Evolutionary conservation across 495 filamentous ascomycete species (phyloP).

Genomic region (Margaritispora aquatica): DNA sequence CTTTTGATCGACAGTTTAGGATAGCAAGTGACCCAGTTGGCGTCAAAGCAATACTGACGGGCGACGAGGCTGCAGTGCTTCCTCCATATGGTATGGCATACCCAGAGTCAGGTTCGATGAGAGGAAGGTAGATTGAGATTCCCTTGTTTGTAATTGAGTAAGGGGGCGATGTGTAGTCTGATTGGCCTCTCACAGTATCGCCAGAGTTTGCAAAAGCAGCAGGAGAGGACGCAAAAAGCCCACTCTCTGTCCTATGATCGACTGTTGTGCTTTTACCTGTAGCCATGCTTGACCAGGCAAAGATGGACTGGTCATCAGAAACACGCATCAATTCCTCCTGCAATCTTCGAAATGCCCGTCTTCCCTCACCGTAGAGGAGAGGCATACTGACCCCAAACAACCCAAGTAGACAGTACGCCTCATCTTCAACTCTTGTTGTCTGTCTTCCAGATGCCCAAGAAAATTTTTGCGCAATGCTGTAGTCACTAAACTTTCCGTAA

Average conservation of each 20-base stretch:
- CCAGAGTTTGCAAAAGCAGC: not conserved
- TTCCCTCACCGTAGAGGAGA: constrained; percentile 2
- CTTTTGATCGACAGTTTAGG: not conserved
- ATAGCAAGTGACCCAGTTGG: not conserved
- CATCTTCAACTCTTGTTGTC: constrained; percentile 2
- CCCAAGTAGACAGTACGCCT: constrained; percentile 2
- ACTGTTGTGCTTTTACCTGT: not conserved
- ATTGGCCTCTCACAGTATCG: not conserved
- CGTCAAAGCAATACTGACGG: not conserved
- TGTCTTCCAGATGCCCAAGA: not conserved
- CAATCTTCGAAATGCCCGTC: not conserved
- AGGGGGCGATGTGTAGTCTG: not conserved
- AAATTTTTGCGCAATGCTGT: not conserved
- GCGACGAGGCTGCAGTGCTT: not conserved
- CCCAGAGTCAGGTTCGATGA: not conserved
- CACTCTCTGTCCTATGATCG: not conserved
- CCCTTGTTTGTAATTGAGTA: constrained; percentile 5
- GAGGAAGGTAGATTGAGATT: not conserved
- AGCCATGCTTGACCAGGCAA: constrained; percentile 1
- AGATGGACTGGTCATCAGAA: not conserved
- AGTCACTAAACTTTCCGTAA: not conserved
- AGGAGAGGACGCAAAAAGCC: constrained; percentile 2
- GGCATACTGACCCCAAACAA: constrained; percentile 6
- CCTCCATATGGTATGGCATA: not conserved
- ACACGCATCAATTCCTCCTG: constrained; percentile 1